Evolutionary conservation across 139 green algal genomes (phyloP), one percentile per base, ranked within the genome.

Genomic region (Desmodesmus armatus): DNA sequence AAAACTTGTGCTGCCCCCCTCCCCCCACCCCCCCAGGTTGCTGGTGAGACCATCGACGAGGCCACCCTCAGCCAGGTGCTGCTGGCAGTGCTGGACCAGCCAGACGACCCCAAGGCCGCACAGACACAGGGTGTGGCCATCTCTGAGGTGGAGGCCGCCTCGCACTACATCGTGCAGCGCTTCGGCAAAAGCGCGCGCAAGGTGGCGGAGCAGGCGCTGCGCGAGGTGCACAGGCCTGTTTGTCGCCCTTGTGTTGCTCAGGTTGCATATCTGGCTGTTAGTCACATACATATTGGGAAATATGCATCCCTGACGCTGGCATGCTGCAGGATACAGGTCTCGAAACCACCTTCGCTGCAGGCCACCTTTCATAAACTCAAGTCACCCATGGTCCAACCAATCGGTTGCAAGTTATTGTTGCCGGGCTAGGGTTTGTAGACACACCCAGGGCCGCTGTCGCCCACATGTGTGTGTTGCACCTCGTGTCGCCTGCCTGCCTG

Each of bases 21-120:
- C 25, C 49, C 27, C 31, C 35, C 29, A 63, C 60, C 63, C 31
- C 31, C 43, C 44, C 82, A 92, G 80, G 89, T 94, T 21, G 51
- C 93, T 63, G 93, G 93, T 67, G 88, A 95, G 84, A 91, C 92
- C 29, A 55, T 96, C n/a, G 92, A 94, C 27, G 89, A 93, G 78
- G 87, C 92, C 23, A 81, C 88, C 13, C 82, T 95, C n/a, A 44
- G 55, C 0, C 76, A 88, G 3, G 83, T 95, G 47, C 86, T 96
- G 55, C 87, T 90, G 78, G 83, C 92, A 84, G 91, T 88, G 49
- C 44, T 85, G 40, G 29, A 58, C 19, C 78, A 76, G n/a, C 33
- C 63, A 0, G 75, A 71, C 51, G 71, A 35, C 13, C 44, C 66
- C 65, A 71, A 84, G 33, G n/a, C 39, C 15, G 53, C 13, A 21